Base-by-base conservation (phyloP, 495 filamentous ascomycete genomes). In the Hyaloscypha hepaticicola region DNA sequence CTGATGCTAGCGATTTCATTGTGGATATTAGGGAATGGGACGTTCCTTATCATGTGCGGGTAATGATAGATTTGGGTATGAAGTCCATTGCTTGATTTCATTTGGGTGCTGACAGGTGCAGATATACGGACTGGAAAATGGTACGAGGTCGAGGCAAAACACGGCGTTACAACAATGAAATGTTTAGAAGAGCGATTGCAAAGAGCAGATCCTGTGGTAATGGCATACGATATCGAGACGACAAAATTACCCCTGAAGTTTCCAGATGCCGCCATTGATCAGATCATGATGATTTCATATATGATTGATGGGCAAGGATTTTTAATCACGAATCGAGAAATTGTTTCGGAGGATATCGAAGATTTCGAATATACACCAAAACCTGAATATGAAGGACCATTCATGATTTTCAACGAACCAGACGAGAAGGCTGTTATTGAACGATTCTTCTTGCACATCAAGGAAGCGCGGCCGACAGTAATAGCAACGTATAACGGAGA, bases 241-340 rank as follows among this genome's bases (percentile, higher is more conserved):
- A 96, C 92, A 4, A 99, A 99, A 70, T 81, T 96, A 34, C 95
- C 95, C 16, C 80, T 99, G 55, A 99, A 99, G 74, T 99, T 99
- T 72, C 95, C 95, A n/a, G 96, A 98, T 73, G 88, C 95, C 0
- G 82, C 91, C 2, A 88, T 96, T 67, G 95, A 99, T 77, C 95
- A 96, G 76, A 88, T 99, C 69, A 99, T 99, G 94, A 99, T 99
- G 95, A 96, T 99, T 69, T 98, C 96, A 19, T 99, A 98, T 78
- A 99, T 99, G 95, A 98, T 99, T 67, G 95, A 99, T 70, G 95
- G 96, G 1, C 94, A 97, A 77, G 95, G 95, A 16, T 98, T 99
- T 73, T 78, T 99, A 6, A 97, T 99, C 73, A 99, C 96, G 6
- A 99, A 99, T 74, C 86, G 96, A 66, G 94, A 98, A 75, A 96